Evolutionary conservation across 805 yeast species (phyloP), one percentile per base, ranked within the genome.

Genomic region (Metschnikowia henanensis): DNA sequence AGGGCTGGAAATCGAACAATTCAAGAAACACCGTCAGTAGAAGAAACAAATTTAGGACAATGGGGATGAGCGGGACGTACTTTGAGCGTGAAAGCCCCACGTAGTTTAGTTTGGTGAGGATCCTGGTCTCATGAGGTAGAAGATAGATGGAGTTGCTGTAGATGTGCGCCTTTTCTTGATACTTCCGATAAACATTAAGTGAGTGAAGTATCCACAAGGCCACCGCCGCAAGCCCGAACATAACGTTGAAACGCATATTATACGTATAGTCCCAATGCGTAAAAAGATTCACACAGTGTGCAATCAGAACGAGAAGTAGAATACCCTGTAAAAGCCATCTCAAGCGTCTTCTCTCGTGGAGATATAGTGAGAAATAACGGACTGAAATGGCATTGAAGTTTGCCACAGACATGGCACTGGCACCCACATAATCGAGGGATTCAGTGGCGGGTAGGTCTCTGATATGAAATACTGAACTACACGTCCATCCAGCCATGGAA

Each of bases 391-490:
- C 66, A 39, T 65, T 66, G 51, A 69, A 67, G 41, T 68, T 68
- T 35, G 62, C 53, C 28, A 68, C 42, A 3, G 70, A 57, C 3
- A 72, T 66, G 16, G 62, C 60, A 22, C 68, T 64, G 2, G 76
- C 76, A 1, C 75, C 75, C 38, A 59, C 59, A 51, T 72, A 72
- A 46, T 72, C 76, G 30, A 71, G 47, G 4, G 69, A 58, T 46
- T 72, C 76, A 5, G 76, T 69, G 8, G 57, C 6, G 0, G 69
- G 54, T 25, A 53, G 55, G 45, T 72, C 76, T 30, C 73, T 53
- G 15, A 60, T 60, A 46, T 72, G 76, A 49, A 69, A 72, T 12
- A 69, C 30, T 5, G 64, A 55, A 41, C 73, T 67, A 44, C 60
- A 64, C 1, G 46, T 29, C 76, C 76, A 72, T 1, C 73, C 76